Evolutionary conservation across 192 early-diverging fungal species (phyloP).

Genomic region (Linnemannia zychae): DNA sequence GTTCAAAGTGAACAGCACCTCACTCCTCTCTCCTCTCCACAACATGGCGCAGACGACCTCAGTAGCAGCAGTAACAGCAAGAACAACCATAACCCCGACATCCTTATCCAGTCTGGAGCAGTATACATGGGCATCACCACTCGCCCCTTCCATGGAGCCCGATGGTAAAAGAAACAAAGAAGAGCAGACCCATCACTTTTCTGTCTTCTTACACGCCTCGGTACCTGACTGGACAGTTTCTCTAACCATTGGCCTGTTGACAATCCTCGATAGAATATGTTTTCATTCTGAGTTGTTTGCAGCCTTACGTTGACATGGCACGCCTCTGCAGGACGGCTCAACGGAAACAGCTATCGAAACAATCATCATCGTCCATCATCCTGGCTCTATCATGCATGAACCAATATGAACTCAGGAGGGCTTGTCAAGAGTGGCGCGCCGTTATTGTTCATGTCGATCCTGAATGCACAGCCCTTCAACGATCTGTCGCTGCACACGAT

Average conservation of each 20-base stretch:
- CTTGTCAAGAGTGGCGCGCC: constrained; percentile 49
- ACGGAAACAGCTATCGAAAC: neutral
- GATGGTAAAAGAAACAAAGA: constrained; percentile 36
- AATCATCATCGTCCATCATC: constrained; percentile 11
- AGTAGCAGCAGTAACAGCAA: neutral
- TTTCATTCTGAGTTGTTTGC: constrained; percentile 45
- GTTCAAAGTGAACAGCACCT: neutral
- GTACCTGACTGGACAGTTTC: neutral
- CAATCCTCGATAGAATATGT: constrained; percentile 39
- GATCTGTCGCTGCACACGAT: constrained; percentile 17
- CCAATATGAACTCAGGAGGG: constrained; percentile 47
- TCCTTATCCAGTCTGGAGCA: constrained; percentile 45
- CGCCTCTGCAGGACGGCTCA: constrained; percentile 31
- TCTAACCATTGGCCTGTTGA: neutral
- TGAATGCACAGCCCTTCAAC: constrained; percentile 50
- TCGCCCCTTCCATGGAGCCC: constrained; percentile 45
- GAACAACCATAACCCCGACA: constrained; percentile 22
- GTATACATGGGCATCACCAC: constrained; percentile 42
- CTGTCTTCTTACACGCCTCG: neutral
- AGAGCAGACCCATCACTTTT: neutral
- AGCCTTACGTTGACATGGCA: constrained; percentile 51
- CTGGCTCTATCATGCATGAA: constrained; percentile 53
- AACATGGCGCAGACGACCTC: neutral
- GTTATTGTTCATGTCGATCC: constrained; percentile 52
- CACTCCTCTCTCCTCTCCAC: neutral